Base-by-base conservation (phyloP, 2,329 filamentous ascomycete genomes). In the Fusarium beomiforme region DNA sequence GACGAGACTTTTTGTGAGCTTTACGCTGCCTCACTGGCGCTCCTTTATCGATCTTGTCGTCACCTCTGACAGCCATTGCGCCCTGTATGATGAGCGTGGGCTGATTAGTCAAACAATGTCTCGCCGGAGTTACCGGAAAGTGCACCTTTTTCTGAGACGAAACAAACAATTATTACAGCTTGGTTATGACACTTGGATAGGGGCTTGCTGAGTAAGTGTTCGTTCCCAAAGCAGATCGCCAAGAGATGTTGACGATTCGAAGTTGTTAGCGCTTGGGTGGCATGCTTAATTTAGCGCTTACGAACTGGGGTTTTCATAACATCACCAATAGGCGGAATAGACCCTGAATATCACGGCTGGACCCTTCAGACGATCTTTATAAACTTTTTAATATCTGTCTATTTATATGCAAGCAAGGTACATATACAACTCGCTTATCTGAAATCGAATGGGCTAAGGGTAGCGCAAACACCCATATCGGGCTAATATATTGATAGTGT, bases 1-100 rank as follows among this genome's bases (percentile, higher is more conserved):
- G 79, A 21, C 85, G 81, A 3, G 86, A 89, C 71, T 89, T 89
- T 24, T 79, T 85, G 69, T 89, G 87, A 6, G 78, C 44, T 47
- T 77, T 81, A 31, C 81, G 79, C 51, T 78, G 75, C 13, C 78
- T 78, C 21, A 53, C 43, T 8, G 58, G 49, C 14, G 23, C 9
- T 7, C 59, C 53, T n/a, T 56, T 53, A 26, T 58, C 34, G 10
- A 24, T 37, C 19, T 58, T 43, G 13, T 19, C 46, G 29, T 71
- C 60, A 19, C 24, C 59, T 42, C 42, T 31, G 17, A 46, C 57
- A n/a, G 51, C 24, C 69, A 74, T 74, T 13, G 46, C 23, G 13
- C 33, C 14, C 24, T 43, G 29, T 39, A 10, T 36, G 7, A 14
- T 34, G 13, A 31, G 12, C 24, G 29, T 16, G 17, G 23, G 12